Conservation (phyloP, 2,329 filamentous ascomycete species). For the Talaromyces atroroseus region DNA sequence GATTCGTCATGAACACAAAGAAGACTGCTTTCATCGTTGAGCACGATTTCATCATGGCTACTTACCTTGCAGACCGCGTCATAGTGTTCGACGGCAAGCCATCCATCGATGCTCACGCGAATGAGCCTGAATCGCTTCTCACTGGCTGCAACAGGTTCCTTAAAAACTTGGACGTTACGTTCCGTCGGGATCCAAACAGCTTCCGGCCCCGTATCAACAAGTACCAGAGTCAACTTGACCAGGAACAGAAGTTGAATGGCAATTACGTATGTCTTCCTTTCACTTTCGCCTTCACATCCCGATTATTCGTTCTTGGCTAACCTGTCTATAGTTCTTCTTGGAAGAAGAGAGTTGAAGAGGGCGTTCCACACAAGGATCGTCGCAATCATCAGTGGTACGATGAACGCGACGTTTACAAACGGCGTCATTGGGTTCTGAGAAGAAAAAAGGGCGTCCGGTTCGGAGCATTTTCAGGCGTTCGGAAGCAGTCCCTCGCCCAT, state of each 20-base stretch:
- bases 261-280: constrained; percentile 67
- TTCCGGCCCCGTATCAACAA: constrained; percentile 99
- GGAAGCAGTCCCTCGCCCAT: constrained; percentile 31
- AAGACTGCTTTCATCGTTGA: constrained; percentile 99
- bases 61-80: constrained; percentile 80
- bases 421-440: constrained; percentile 27
- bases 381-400: constrained; percentile 32
- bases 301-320: not conserved
- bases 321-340: constrained; percentile 71
- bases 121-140: constrained; percentile 82
- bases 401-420: constrained; percentile 32
- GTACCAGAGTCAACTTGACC: constrained; percentile 87
- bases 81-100: constrained; percentile 97
- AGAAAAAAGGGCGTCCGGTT: constrained; percentile 29
- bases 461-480: constrained; percentile 40
- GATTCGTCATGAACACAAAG: constrained; percentile 99
- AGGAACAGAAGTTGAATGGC: constrained; percentile 89
- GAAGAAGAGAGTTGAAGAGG: constrained; percentile 75
- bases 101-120: constrained; percentile 80
- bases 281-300: not conserved
- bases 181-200: constrained; percentile 94
- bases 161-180: constrained; percentile 94
- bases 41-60: constrained; percentile 99
- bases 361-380: constrained; percentile 43
- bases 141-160: constrained; percentile 96